Base-by-base conservation (phyloP, 2,329 filamentous ascomycete genomes). In the Neonectria hederae region DNA sequence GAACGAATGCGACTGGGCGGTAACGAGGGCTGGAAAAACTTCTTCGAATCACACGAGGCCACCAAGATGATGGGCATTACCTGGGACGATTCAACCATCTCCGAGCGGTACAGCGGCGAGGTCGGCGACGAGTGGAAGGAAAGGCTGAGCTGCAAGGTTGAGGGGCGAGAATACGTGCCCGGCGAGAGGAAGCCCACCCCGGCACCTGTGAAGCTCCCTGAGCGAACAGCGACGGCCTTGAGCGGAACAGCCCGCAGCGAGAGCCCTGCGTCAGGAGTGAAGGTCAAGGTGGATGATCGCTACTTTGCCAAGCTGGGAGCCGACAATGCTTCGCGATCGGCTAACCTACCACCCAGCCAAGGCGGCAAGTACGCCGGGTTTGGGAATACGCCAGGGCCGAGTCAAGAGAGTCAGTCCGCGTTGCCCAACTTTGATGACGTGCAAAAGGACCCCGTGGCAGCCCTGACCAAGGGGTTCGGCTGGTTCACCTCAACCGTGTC, bases 41-140 rank as follows among this genome's bases (percentile, higher is more conserved):
- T 97, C 81, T 99, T 97, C 79, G 91, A 97, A 72, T 82, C 84
- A 62, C 89, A 92, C 74, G 82, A 87, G 58, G 83, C 89, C 53
- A 92, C 89, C 49, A 83, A 89, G 76, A 88, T 90, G 79, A 84
- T 86, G 69, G 90, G 89, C 14, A 83, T 91, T 10, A 86, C 86
- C 53, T 97, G 95, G 86, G 94, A 97, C 72, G 92, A 94, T 72
- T 92, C 91, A 14, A 96, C 93, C 7, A 97, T 97, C 69, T 90
- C 93, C 65, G 94, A 97, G 79, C 85, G 95, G 60, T 98, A 98
- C 77, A 90, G 94, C 66, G 92, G 92, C 59, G 93, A 96, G 69
- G 92, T 91, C 0, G 95, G 94, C 59, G 95, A 97, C 79, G 95
- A 97, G 82, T 98, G 91, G 89, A 97, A 97, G 80, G 94, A 97